Conservation (phyloP, 768 basidiomycete species). For the Lepiota brunneoincarnata region DNA sequence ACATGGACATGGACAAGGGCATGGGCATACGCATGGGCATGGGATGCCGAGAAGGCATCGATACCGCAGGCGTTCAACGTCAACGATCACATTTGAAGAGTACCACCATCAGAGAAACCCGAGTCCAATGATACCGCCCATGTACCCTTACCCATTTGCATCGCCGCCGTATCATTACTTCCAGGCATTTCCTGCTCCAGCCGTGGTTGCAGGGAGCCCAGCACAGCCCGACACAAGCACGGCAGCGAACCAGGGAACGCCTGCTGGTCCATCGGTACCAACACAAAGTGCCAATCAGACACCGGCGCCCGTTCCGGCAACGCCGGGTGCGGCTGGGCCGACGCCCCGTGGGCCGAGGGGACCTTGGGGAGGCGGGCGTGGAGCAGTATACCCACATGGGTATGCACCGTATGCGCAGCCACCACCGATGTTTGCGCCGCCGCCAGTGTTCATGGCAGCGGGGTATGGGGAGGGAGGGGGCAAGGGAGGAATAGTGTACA, state of each 20-base stretch:
- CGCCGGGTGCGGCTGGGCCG: background rate
- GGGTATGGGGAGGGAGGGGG: background rate
- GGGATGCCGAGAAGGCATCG: background rate
- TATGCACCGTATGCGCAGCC: slow-evolving; percentile 3
- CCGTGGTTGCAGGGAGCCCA: background rate
- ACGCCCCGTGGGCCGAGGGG: background rate
- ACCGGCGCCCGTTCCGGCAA: background rate
- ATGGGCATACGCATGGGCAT: background rate
- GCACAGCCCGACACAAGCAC: background rate
- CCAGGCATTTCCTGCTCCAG: slow-evolving; percentile 1
- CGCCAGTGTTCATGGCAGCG: background rate
- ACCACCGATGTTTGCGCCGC: background rate
- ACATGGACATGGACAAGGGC: background rate
- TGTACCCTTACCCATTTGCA: slow-evolving; percentile 4
- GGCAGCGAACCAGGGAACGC: slow-evolving; percentile 4
- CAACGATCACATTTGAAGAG: slow-evolving; percentile 11
- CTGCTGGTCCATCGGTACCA: background rate
- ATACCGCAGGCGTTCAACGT: slow-evolving; percentile 6
- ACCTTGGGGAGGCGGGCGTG: background rate
- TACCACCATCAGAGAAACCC: slow-evolving; percentile 7
- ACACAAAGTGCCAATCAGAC: background rate
- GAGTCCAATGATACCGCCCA: slow-evolving; percentile 5
- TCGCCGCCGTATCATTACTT: slow-evolving; percentile 7
- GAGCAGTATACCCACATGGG: slow-evolving; percentile 1
- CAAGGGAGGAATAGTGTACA: background rate